phyloP scores from a whole-genome alignment of 371 early-diverging fungal species.

The Amoeboaphelidium occidentale region DNA sequence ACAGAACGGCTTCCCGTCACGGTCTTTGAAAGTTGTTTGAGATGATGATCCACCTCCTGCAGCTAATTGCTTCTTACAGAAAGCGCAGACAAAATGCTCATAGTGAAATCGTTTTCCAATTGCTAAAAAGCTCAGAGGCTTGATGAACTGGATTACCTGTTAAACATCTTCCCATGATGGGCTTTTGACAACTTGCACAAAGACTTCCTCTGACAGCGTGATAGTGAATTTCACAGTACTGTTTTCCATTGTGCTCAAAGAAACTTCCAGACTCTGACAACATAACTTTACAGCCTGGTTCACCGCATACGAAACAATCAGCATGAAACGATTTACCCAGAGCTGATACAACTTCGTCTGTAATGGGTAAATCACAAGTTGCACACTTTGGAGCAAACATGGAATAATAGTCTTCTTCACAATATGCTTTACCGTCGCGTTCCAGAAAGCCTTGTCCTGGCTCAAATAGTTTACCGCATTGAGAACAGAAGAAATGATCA shows the following conservation, averaged over 20 bases:
- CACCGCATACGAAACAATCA: not conserved
- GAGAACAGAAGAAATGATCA: slow-evolving; percentile 37
- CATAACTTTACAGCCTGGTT: not conserved
- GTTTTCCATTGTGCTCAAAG: slow-evolving; percentile 38
- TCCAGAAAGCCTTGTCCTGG: slow-evolving; percentile 27
- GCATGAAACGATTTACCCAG: not conserved
- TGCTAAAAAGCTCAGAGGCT: too few relatives aligned
- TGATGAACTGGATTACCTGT: too few relatives aligned
- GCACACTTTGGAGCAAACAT: not conserved
- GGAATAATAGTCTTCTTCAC: slow-evolving; percentile 1
- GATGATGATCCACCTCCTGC: not conserved
- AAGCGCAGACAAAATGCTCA: slow-evolving; percentile 22
- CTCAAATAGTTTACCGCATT: slow-evolving; percentile 29
- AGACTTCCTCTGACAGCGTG: slow-evolving; percentile 1
- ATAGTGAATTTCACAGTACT: slow-evolving; percentile 48
- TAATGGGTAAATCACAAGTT: not conserved
- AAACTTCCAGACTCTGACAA: slow-evolving; percentile 20
- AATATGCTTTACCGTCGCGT: slow-evolving; percentile 17
- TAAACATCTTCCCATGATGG: slow-evolving; percentile 20
- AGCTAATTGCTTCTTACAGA: slow-evolving; percentile 16
- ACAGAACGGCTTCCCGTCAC: not conserved
- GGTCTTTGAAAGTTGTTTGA: not conserved
- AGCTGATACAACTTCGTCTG: not conserved
- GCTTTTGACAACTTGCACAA: slow-evolving; percentile 14
- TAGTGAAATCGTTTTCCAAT: slow-evolving; percentile 24